A percentile compares a stretch with the other conserved stretches of the same genome.
These are phyloP conservation scores for Ulota crispa DNA, from an alignment of 225 moss, liverwort and hornwort species.

Conservation along the genomic window DNA sequence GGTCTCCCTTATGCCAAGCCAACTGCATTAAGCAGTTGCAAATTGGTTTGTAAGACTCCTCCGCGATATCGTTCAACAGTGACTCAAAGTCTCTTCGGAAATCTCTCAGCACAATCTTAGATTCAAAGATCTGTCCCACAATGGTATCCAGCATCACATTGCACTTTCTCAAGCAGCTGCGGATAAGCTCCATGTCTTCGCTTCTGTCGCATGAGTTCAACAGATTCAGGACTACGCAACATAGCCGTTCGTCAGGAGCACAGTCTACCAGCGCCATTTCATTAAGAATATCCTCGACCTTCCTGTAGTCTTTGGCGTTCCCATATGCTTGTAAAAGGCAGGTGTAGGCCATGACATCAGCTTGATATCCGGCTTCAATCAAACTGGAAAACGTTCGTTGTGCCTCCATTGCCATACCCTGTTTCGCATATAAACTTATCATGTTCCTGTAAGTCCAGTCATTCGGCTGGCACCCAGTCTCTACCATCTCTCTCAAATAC, in stretches of 20 bases:
- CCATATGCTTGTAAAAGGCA: constrained; percentile 84
- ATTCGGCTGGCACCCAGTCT: constrained; percentile 56
- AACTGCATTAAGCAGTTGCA: constrained; percentile 81
- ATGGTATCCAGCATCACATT: constrained; percentile 46
- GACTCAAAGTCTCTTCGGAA: constrained; percentile 37
- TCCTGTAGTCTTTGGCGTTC: constrained; percentile 58
- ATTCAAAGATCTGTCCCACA: constrained; percentile 54
- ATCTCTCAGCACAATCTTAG: constrained; percentile 24
- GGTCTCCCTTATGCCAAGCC: constrained; percentile 63
- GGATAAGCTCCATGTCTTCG: constrained; percentile 51
- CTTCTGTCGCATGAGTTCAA: constrained; percentile 54
- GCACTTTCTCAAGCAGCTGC: constrained; percentile 50
- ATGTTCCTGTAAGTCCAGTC: constrained; percentile 72
- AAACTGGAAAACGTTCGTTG: constrained; percentile 57
- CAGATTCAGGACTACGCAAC: constrained; percentile 71
- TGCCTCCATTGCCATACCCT: constrained; percentile 73
- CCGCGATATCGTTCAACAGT: constrained; percentile 45
- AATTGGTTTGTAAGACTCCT: constrained; percentile 72
- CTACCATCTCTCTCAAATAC: constrained; percentile 61
- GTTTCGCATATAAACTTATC: constrained; percentile 71
- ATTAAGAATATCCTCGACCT: constrained; percentile 50
- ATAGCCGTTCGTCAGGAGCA: constrained; percentile 69
- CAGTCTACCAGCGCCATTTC: constrained; percentile 54
- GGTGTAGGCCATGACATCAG: constrained; percentile 80
- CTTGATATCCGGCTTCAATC: constrained; percentile 52